Conservation (phyloP, 2,329 filamentous ascomycete species). For the Juglanconis sp. region DNA sequence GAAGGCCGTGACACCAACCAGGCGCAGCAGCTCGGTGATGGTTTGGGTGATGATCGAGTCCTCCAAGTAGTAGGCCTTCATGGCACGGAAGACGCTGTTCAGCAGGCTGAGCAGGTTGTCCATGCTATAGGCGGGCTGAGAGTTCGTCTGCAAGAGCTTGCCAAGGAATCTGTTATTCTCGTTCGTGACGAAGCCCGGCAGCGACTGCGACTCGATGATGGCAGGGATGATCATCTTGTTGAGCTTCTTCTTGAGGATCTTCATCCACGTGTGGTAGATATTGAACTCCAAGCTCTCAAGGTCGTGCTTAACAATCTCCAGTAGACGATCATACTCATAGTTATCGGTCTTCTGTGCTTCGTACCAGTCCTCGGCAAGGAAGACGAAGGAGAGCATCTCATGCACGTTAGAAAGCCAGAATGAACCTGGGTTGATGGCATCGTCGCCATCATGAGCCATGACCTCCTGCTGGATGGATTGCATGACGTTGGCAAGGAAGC, state of each 20-base stretch:
- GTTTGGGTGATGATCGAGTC: constrained; percentile 95
- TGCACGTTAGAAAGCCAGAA: constrained; percentile 99
- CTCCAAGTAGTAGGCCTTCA: constrained; percentile 98
- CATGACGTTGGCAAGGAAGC: constrained; percentile 99
- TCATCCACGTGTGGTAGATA: constrained; percentile 99
- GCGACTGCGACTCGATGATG: constrained; percentile 97
- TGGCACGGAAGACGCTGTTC: constrained; percentile 96
- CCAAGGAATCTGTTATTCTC: constrained; percentile 98
- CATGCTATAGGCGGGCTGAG: constrained; percentile 96
- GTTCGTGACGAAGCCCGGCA: constrained; percentile 97
- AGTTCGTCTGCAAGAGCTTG: constrained; percentile 90
- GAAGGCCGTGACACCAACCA: constrained; percentile 96
- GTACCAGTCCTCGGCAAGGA: constrained; percentile 98
- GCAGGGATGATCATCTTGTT: constrained; percentile 99
- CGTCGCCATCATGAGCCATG: constrained; percentile 97
- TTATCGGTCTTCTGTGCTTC: constrained; percentile 99
- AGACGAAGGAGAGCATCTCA: constrained; percentile 99
- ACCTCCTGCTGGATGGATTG: constrained; percentile 99
- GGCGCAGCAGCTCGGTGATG: constrained; percentile 84
- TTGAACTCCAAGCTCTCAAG: constrained; percentile 98
- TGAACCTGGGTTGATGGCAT: constrained; percentile 92
- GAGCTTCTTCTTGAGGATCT: constrained; percentile 97
- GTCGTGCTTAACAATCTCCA: constrained; percentile 99
- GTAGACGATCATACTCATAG: constrained; percentile 93
- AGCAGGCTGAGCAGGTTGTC: constrained; percentile 93